These are phyloP conservation scores for Collybia sordida DNA, from an alignment of 768 basidiomycete species.

Conservation along the genomic window DNA sequence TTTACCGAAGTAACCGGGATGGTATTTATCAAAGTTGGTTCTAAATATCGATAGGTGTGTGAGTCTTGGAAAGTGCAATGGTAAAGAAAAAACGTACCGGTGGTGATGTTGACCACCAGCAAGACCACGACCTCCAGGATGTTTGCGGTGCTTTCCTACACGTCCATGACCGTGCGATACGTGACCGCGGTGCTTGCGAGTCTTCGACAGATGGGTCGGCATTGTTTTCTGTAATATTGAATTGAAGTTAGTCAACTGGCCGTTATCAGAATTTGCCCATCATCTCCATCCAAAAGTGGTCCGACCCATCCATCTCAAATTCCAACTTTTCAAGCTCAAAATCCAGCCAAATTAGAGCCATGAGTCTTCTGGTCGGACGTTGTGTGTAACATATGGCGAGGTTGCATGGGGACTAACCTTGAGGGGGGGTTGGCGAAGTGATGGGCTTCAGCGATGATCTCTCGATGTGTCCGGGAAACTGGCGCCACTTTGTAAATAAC, in stretches of 20 bases:
- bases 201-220: slow-evolving; percentile 96
- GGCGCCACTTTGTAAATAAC: slow-evolving; percentile 29
- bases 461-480: slow-evolving; percentile 21
- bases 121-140: slow-evolving; percentile 99
- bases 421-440: slow-evolving; percentile 52
- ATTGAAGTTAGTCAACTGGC: slow-evolving; percentile 14
- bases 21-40: slow-evolving; percentile 98
- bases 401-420: slow-evolving; percentile 57
- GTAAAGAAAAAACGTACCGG: slow-evolving; percentile 56
- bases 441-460: slow-evolving; percentile 27
- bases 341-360: slow-evolving; percentile 3
- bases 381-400: slow-evolving; percentile 8
- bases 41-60: slow-evolving; percentile 34
- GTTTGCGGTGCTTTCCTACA: slow-evolving; percentile 99
- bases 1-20: slow-evolving; percentile 99
- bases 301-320: slow-evolving; percentile 39
- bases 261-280: slow-evolving; percentile 19
- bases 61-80: not conserved
- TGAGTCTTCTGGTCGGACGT: slow-evolving; percentile 2
- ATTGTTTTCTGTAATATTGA: slow-evolving; percentile 48
- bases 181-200: slow-evolving; percentile 99
- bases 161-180: slow-evolving; percentile 99
- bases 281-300: slow-evolving; percentile 48
- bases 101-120: slow-evolving; percentile 99
- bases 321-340: slow-evolving; percentile 22